phyloP scores from a whole-genome alignment of 1,284 basidiomycete species.

The Pyrrhoderma noxium region DNA sequence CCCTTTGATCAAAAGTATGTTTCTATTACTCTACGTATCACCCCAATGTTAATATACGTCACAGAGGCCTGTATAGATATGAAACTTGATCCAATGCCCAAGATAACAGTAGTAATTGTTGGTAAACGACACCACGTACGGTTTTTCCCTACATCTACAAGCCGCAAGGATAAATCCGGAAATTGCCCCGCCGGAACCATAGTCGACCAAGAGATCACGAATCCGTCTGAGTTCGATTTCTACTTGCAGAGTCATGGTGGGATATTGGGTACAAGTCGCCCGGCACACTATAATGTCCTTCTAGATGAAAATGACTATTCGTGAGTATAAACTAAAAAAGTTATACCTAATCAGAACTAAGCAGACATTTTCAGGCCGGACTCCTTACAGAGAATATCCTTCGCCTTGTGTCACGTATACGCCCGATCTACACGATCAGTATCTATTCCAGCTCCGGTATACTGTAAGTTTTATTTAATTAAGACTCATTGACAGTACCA shows the following conservation, averaged over 20 bases:
- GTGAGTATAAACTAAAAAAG: slow-evolving; percentile 27
- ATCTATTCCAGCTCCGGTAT: slow-evolving; percentile 77
- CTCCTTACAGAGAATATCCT: slow-evolving; percentile 61
- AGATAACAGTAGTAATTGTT: slow-evolving; percentile 69
- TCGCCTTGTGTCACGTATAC: slow-evolving; percentile 75
- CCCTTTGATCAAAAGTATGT: slow-evolving; percentile 44
- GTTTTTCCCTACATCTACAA: slow-evolving; percentile 55
- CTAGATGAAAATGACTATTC: slow-evolving; percentile 52
- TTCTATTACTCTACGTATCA: neutral
- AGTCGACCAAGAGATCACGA: slow-evolving; percentile 60
- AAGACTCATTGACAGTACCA: slow-evolving; percentile 4
- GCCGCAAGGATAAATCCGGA: slow-evolving; percentile 54
- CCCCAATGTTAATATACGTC: neutral
- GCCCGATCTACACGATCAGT: slow-evolving; percentile 77
- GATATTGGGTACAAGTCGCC: slow-evolving; percentile 53
- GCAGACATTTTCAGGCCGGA: slow-evolving; percentile 41
- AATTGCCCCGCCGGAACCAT: slow-evolving; percentile 74
- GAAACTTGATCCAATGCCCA: slow-evolving; percentile 41
- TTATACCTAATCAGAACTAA: slow-evolving; percentile 16
- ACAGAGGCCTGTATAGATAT: slow-evolving; percentile 51
- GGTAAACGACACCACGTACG: slow-evolving; percentile 70
- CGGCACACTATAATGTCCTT: slow-evolving; percentile 62
- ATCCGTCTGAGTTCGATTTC: slow-evolving; percentile 75
- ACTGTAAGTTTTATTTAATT: slow-evolving; percentile 45
- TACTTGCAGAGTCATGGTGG: slow-evolving; percentile 74